Evolutionary conservation across 2,329 filamentous ascomycete species (phyloP).

Genomic region (Camillea tinctor): DNA sequence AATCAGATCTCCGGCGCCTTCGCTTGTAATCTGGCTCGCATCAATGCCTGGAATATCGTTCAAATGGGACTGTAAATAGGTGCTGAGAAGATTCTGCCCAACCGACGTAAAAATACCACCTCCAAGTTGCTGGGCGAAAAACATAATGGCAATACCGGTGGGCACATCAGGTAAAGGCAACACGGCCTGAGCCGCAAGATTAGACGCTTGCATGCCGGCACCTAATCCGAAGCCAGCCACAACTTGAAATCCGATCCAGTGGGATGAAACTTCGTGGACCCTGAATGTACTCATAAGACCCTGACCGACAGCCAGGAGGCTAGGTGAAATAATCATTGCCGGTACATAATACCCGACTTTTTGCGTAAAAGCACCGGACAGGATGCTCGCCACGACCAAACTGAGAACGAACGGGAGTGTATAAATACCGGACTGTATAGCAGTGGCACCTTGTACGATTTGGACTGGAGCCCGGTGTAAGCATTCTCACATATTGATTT

Average conservation of each 20-base stretch:
- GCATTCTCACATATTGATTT: background rate
- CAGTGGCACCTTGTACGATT: conserved; percentile 51
- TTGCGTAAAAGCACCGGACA: conserved; percentile 48
- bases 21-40: conserved; percentile 32
- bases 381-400: conserved; percentile 50
- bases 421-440: conserved; percentile 56
- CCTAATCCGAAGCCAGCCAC: conserved; percentile 59
- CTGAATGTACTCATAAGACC: conserved; percentile 58
- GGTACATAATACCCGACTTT: conserved; percentile 60
- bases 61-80: conserved; percentile 32
- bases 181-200: conserved; percentile 50
- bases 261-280: conserved; percentile 42
- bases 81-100: conserved; percentile 41
- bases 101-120: conserved; percentile 47
- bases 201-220: conserved; percentile 56
- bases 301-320: conserved; percentile 50
- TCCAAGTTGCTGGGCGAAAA: conserved; percentile 47
- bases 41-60: conserved; percentile 34
- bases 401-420: conserved; percentile 57
- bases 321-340: conserved; percentile 51
- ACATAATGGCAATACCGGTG: conserved; percentile 43
- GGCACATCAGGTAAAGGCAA: conserved; percentile 43
- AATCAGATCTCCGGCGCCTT: conserved; percentile 52
- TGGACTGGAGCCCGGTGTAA: conserved; percentile 41
- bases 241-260: conserved; percentile 62